phyloP scores from a whole-genome alignment of 75 land plant genomes.

The Ceratopteris richardii region DNA sequence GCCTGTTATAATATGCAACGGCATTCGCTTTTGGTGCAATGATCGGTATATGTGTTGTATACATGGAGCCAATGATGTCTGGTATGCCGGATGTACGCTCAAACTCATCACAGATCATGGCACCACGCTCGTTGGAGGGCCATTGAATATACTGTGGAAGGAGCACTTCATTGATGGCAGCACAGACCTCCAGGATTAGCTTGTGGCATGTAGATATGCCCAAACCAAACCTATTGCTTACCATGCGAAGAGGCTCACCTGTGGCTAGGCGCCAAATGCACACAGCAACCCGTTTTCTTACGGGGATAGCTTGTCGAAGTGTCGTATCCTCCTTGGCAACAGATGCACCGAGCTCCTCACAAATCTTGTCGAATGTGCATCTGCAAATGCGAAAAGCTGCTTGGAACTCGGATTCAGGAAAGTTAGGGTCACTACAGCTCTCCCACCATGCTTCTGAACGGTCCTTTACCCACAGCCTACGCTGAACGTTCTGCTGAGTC shows the following conservation, averaged over 20 bases:
- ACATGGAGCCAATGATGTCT: conserved; percentile 79
- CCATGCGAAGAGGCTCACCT: conserved; percentile 88
- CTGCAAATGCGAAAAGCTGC: too few species aligned
- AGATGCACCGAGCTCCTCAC: too few species aligned
- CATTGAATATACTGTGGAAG: conserved; percentile 82
- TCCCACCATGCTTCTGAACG: too few species aligned
- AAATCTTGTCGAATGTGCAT: too few species aligned
- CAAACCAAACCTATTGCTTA: conserved; percentile 82
- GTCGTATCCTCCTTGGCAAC: too few species aligned
- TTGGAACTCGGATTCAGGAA: too few species aligned
- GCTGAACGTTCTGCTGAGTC: too few species aligned
- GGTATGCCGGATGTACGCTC: conserved; percentile 74
- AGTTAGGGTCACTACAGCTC: too few species aligned
- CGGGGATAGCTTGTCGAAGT: too few species aligned
- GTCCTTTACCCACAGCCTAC: too few species aligned
- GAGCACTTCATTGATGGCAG: conserved; percentile 75
- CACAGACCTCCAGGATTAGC: conserved; percentile 83
- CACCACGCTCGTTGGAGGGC: conserved; percentile 45
- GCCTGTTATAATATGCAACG: conserved; percentile 82
- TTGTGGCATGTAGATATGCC: conserved; percentile 99
- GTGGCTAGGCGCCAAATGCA: conserved; percentile 97
- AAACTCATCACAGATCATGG: conserved; percentile 46
- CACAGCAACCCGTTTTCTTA: conserved; percentile 81
- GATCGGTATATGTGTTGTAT: conserved; percentile 91
- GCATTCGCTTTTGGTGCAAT: conserved; percentile 92